phyloP scores from a whole-genome alignment of 169 alveolate genomes.

The Plasmodium inui region DNA sequence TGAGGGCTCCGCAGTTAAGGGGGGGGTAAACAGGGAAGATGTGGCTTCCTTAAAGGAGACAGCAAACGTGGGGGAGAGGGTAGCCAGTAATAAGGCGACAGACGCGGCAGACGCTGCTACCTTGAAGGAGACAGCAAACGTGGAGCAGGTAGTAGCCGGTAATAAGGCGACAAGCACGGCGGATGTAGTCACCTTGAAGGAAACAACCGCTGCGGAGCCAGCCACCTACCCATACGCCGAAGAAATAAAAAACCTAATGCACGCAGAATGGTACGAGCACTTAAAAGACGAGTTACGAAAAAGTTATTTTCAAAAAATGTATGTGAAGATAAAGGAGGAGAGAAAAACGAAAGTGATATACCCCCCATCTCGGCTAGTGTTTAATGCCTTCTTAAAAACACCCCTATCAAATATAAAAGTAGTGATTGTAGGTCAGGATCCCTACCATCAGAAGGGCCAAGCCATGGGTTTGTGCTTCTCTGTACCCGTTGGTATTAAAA shows the following conservation, averaged over 20 bases:
- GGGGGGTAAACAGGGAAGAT: not conserved
- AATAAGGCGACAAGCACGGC: not conserved
- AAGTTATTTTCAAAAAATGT: slow-evolving; percentile 84
- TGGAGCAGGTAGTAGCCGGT: not conserved
- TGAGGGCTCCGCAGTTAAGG: not conserved
- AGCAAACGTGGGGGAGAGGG: not conserved
- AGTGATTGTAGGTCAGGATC: slow-evolving; percentile 99
- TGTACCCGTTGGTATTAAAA: slow-evolving; percentile 93
- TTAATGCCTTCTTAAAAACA: slow-evolving; percentile 88
- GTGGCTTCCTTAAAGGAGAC: not conserved
- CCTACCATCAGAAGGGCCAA: slow-evolving; percentile 96
- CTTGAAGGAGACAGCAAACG: too few species aligned
- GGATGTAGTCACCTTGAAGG: not conserved
- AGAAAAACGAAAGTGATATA: slow-evolving; percentile 81
- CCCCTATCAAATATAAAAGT: slow-evolving; percentile 91
- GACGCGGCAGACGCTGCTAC: not conserved
- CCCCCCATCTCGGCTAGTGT: slow-evolving; percentile 90
- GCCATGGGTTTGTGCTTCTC: slow-evolving; percentile 99
- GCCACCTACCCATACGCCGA: slow-evolving; percentile 21
- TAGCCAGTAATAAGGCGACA: not conserved
- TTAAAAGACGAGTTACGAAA: slow-evolving; percentile 82
- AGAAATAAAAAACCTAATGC: slow-evolving; percentile 72
- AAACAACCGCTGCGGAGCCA: not conserved
- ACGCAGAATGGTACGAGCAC: slow-evolving; percentile 81
- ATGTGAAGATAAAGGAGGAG: slow-evolving; percentile 84